Evolutionary conservation across 1,284 basidiomycete genomes (phyloP).

Genomic region (Papiliotrema laurentii): DNA sequence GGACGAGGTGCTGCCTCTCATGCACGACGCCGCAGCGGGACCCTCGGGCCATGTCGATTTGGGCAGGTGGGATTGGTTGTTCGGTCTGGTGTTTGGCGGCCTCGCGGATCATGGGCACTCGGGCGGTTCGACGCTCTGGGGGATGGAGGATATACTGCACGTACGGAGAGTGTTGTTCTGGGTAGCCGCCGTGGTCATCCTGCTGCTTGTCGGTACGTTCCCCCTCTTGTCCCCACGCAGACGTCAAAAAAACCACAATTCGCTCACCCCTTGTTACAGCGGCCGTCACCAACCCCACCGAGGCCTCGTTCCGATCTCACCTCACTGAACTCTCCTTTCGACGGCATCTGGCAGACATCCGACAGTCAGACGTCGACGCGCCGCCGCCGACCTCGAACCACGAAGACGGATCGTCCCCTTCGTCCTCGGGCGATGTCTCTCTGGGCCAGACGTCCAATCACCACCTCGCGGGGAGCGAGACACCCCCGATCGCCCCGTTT

Average conservation of each 20-base stretch:
- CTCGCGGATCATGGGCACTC: slow-evolving; percentile 2
- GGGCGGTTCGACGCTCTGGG: slow-evolving; percentile 2
- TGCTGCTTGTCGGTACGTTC: slow-evolving; percentile 28
- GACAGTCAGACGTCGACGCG: slow-evolving; percentile 58
- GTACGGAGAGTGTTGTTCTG: slow-evolving; percentile 32
- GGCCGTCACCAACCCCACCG: slow-evolving; percentile 87
- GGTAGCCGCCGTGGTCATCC: slow-evolving; percentile 25
- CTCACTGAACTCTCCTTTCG: slow-evolving; percentile 94
- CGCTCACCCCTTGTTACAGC: slow-evolving; percentile 58
- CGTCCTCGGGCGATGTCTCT: too few species aligned
- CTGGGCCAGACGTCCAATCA: too few species aligned
- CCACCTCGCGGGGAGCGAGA: slow-evolving; percentile 17
- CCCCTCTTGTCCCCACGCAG: not conserved
- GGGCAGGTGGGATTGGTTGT: slow-evolving; percentile 1
- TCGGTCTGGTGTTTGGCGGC: not conserved
- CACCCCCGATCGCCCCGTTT: slow-evolving; percentile 53
- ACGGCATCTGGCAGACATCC: slow-evolving; percentile 81
- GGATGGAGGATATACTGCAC: slow-evolving; percentile 14
- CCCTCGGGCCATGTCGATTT: not conserved
- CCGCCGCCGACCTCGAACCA: slow-evolving; percentile 21
- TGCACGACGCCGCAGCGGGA: too few species aligned
- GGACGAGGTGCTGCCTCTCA: too few species aligned
- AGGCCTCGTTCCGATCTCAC: slow-evolving; percentile 85
- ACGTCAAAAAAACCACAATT: too few species aligned
- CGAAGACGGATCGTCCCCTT: slow-evolving; percentile 13